Conservation (phyloP, 371 early-diverging fungal species). For the Caulochytrium protostelioides region DNA sequence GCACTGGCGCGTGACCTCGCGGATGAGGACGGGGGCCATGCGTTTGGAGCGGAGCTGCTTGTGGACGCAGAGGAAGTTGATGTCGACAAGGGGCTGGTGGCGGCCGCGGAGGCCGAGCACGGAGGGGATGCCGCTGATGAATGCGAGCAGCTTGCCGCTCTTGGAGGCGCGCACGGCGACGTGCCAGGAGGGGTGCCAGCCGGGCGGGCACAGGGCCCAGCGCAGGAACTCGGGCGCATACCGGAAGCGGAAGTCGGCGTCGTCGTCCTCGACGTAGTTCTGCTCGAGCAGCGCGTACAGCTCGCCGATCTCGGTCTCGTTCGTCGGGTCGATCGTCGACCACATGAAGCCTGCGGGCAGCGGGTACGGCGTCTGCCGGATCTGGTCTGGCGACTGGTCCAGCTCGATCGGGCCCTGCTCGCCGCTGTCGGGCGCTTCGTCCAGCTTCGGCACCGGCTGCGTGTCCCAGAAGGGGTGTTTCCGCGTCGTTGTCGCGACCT, state of each 20-base stretch:
- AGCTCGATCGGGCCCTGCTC: constrained; percentile 65
- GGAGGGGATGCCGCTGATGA: constrained; percentile 80
- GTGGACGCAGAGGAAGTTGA: constrained; percentile 97
- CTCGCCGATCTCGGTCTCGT: constrained; percentile 54
- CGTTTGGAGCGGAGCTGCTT: constrained; percentile 86
- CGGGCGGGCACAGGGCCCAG: constrained; percentile 89
- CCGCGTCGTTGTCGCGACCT: no score
- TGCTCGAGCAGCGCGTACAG: constrained; percentile 60
- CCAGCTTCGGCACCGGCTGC: constrained; percentile 66
- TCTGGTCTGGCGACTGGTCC: constrained; percentile 46
- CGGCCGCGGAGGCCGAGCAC: constrained; percentile 41
- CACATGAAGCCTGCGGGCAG: constrained; percentile 77
- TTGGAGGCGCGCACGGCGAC: constrained; percentile 72
- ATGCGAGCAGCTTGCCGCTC: constrained; percentile 71
- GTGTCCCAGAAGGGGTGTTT: constrained; percentile 97
- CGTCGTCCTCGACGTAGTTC: constrained; percentile 91
- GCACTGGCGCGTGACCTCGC: constrained; percentile 88
- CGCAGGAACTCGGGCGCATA: constrained; percentile 73
- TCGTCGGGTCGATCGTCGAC: constrained; percentile 55
- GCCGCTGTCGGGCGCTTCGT: no score
- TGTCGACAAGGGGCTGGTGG: constrained; percentile 54
- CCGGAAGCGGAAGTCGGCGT: constrained; percentile 84
- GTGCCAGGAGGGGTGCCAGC: constrained; percentile 66
- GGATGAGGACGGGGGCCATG: constrained; percentile 94
- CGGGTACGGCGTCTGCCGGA: constrained; percentile 58